Evolutionary conservation across 176 grass and related monocot genomes (phyloP), one percentile per base, ranked within the genome.

Genomic region (Rhynchospora tenuis): DNA sequence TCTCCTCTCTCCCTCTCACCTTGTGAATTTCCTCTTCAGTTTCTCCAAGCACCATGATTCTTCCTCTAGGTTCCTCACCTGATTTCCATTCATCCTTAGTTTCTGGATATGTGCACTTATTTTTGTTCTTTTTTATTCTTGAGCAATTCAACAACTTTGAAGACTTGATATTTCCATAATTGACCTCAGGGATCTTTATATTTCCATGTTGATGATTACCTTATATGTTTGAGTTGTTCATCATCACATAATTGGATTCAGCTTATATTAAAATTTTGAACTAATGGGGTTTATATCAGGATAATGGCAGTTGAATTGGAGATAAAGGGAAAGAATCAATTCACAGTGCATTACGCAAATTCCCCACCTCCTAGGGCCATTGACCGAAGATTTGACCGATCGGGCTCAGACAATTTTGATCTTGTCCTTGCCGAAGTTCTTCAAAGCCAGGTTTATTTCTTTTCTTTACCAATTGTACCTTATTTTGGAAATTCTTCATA

Each of bases 291-390:
- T 64, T 44, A 9, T 4, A 75, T 75, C 68, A 71, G 70, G 80
- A 60, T 61, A 80, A 92, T 94, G 92, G 88, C 89, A 65, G 86
- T 86, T 64, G 50, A 89, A 82, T 81, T 88, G 86, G 89, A 86
- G 38, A 86, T 81, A 28, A 82, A 85, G n/a, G 67, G 73, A 77
- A 58, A 86, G 17, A 61, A 82, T 50, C 87, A 73, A 69, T 71
- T 89, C 89, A 90, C 88, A 69, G 89, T 88, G 33, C 88, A 82
- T 80, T 90, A 94, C 67, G 82, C 57, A 46, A 92, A 86, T 66
- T 79, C 90, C 19, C 87, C 85, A 16, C 17, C 82, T 44, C 20
- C 45, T 44, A 59, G 22, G 45, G 81, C 62, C 10, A 82, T 73
- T 42, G 89, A 94, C 2, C 57, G 5, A 2, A 66, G 52, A 59